Evolutionary conservation across 2,329 filamentous ascomycete genomes (phyloP).

Genomic region (Alternaria incomplexa): DNA sequence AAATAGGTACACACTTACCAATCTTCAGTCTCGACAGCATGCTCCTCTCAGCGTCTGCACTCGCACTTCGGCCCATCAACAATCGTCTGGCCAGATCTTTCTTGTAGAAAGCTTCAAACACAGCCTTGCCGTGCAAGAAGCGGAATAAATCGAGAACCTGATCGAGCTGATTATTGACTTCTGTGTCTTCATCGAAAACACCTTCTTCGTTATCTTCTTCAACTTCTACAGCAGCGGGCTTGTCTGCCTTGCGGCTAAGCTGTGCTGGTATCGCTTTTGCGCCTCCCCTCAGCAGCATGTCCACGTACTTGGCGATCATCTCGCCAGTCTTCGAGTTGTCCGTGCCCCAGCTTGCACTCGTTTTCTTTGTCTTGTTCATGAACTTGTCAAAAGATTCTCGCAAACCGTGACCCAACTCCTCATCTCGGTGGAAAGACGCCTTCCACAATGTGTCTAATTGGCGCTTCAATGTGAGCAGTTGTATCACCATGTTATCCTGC

Average conservation of each 20-base stretch:
- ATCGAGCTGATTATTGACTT: constrained; percentile 90
- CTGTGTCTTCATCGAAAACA: constrained; percentile 85
- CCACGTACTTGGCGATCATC: constrained; percentile 98
- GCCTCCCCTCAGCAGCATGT: constrained; percentile 84
- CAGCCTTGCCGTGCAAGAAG: constrained; percentile 95
- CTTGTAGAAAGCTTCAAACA: constrained; percentile 99
- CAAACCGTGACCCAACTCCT: constrained; percentile 77
- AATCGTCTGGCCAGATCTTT: constrained; percentile 90
- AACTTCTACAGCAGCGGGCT: constrained; percentile 64
- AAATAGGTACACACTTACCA: constrained; percentile 45
- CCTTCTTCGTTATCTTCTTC: constrained; percentile 65
- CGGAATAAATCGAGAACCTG: constrained; percentile 93
- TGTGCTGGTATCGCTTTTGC: constrained; percentile 79
- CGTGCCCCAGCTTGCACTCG: constrained; percentile 73
- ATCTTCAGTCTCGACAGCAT: constrained; percentile 92
- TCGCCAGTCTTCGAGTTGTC: constrained; percentile 94
- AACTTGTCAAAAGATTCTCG: constrained; percentile 87
- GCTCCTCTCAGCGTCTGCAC: constrained; percentile 91
- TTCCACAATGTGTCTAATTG: constrained; percentile 78
- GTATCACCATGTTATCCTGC: constrained; percentile 83
- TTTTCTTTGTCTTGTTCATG: constrained; percentile 85
- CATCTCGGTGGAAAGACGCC: constrained; percentile 76
- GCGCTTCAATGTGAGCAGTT: constrained; percentile 80
- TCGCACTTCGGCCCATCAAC: constrained; percentile 90
- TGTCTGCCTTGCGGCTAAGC: constrained; percentile 64